These are phyloP conservation scores for Micromonas pusilla DNA, from an alignment of 139 green algal genomes.

Conservation along the genomic window DNA sequence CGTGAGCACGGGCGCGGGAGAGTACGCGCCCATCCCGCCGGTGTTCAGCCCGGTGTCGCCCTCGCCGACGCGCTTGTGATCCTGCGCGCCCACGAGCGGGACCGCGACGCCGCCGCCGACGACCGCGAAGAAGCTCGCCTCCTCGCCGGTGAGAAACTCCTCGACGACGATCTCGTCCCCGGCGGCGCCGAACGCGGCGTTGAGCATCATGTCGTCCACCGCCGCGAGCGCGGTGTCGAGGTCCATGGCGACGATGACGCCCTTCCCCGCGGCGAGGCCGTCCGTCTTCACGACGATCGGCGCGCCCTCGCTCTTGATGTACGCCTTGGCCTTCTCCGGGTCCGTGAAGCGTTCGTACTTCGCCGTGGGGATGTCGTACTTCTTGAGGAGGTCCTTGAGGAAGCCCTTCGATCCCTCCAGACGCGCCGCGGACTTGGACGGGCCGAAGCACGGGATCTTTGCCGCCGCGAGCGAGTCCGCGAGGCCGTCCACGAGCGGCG, in stretches of 20 bases:
- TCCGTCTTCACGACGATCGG: conserved; percentile 96
- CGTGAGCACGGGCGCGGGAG: conserved; percentile 86
- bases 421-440: conserved; percentile 64
- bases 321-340: conserved; percentile 58
- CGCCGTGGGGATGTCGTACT: conserved; percentile 91
- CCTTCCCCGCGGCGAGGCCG: conserved; percentile 88
- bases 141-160: conserved; percentile 91
- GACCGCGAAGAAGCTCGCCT: conserved; percentile 94
- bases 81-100: conserved; percentile 72
- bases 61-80: conserved; percentile 92
- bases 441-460: conserved; percentile 81
- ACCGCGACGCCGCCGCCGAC: conserved; percentile 74
- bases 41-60: conserved; percentile 96
- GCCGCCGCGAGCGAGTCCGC: conserved; percentile 61
- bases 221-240: conserved; percentile 70
- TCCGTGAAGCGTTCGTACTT: conserved; percentile 73
- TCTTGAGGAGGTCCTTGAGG: conserved; percentile 87
- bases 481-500: conserved; percentile 87
- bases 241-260: conserved; percentile 77
- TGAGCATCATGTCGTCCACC: conserved; percentile 82
- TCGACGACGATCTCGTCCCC: conserved; percentile 82
- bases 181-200: conserved; percentile 65
- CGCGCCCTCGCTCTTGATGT: conserved; percentile 61
- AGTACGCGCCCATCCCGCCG: conserved; percentile 97
- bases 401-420: conserved; percentile 95